These are phyloP conservation scores for Hypoxylon trugodes DNA, from an alignment of 495 filamentous ascomycete genomes.

Conservation along the genomic window DNA sequence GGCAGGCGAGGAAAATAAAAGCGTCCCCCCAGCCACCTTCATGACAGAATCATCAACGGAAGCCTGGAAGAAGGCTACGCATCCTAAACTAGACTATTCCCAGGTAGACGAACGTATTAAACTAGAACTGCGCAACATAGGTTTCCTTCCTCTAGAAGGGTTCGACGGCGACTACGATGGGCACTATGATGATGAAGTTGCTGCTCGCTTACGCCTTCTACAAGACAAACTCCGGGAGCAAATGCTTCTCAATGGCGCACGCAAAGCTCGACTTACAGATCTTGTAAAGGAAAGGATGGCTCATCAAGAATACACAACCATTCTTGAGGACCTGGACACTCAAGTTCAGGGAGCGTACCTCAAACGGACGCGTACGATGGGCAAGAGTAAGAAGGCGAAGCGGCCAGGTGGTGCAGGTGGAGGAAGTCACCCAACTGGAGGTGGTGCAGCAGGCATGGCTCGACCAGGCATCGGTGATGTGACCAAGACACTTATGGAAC, in stretches of 20 bases:
- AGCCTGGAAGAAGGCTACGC: constrained; percentile 64
- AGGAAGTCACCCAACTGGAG: constrained; percentile 57
- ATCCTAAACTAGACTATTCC: constrained; percentile 78
- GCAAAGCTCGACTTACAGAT: constrained; percentile 84
- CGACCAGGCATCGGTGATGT: constrained; percentile 90
- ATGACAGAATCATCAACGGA: constrained; percentile 75
- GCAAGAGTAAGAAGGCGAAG: constrained; percentile 87
- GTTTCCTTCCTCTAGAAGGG: constrained; percentile 78
- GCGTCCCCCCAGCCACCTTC: constrained; percentile 73
- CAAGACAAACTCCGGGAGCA: constrained; percentile 83
- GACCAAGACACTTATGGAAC: constrained; percentile 88
- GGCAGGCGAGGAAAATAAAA: constrained; percentile 50
- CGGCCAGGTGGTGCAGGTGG: constrained; percentile 70
- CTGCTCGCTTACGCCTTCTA: constrained; percentile 83
- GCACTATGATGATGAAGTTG: constrained; percentile 93
- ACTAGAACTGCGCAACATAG: constrained; percentile 91
- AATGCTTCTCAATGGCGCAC: constrained; percentile 84
- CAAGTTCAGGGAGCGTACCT: constrained; percentile 96
- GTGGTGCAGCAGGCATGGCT: constrained; percentile 62
- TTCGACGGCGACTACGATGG: constrained; percentile 77
- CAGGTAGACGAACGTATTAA: constrained; percentile 90
- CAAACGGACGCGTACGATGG: constrained; percentile 93
- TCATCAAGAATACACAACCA: constrained; percentile 93
- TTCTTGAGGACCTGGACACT: constrained; percentile 93
- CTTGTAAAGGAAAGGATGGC: constrained; percentile 91